Evolutionary conservation across 1,284 basidiomycete species (phyloP), one percentile per base, ranked within the genome.

Genomic region (Apiotrichum montevideense): DNA sequence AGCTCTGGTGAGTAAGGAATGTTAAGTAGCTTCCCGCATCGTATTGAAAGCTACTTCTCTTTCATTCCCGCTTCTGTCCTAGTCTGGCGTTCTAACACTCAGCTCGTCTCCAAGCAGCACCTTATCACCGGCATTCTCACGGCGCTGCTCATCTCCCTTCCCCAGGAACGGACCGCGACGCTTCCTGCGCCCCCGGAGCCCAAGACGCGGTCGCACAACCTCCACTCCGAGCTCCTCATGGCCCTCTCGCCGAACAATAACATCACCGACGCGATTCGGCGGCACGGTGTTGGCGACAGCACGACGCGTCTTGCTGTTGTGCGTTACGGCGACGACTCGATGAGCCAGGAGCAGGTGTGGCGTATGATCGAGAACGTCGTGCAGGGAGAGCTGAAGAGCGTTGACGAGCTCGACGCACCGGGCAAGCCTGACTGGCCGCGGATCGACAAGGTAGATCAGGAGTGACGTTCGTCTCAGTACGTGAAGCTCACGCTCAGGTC

Each of bases 171-270:
- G 3, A 29, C 35, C n/a, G 51, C 59, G 10, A 39, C 39, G 0
- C 54, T 61, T 15, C 43, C 42, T 1, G 60, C 49, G 7, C 58
- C 62, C 4, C 64, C 62, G 4, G 33, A 21, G 14, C 64, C 64
- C 5, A 63, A 61, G 52, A 71, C 70, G 0, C 62, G 66, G n/a
- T 66, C 71, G 6, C 73, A 75, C 57, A 75, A 75, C 58, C 52
- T 75, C 21, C 73, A 95, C 70, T 90, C 88, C 0, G 92, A 96
- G 72, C 82, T 96, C 52, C 79, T 96, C 10, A 90, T 87, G 80
- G 78, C 82, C 15, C 79, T 96, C 46, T 89, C 87, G 63, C 88
- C 90, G 1, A 88, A 86, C 15, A 88, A 90, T 65, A 94, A 92
- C 71, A 95, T 96, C 55, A 84, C 85, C 3, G 92, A 96, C 66